Evolutionary conservation across 2,329 filamentous ascomycete genomes (phyloP), one percentile per base, ranked within the genome.

Genomic region (Penicillium sp.): DNA sequence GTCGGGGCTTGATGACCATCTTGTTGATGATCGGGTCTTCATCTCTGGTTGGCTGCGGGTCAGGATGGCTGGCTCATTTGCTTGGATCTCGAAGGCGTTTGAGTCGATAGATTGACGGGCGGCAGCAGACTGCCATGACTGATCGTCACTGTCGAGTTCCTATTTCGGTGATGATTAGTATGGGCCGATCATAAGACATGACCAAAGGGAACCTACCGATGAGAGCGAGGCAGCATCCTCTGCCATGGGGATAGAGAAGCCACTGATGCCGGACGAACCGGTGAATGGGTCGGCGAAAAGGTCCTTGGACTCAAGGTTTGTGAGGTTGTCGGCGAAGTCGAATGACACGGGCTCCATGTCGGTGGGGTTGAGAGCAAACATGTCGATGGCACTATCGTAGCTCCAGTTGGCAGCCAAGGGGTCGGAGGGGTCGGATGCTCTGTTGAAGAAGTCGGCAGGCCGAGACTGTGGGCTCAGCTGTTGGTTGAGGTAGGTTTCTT

Each of bases 71-170:
- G 50, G 8, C 42, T 44, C 50, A 11, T 29, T 44, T 27, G 47
- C 22, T 2, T 49, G 32, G 18, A 44, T 24, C 34, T 61, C 57
- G 31, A 57, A 54, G 16, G 43, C 42, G 43, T 49, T 49, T n/a
- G 61, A 52, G 45, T 64, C 59, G 39, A 59, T 47, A 1, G 67
- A 64, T 21, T 57, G 56, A 31, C 61, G 59, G 38, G 57, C 56
- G 32, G 61, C 63, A 11, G 61, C 62, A 1, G 67, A 64, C 2
- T 60, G 65, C 68, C 67, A 71, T 4, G 66, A 60, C 43, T 70
- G 70, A 50, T 72, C 70, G 39, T 72, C 70, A 55, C 70, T 72
- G 56, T 72, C 69, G 11, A 67, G 57, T 7, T 71, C 70, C 70
- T 70, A 36, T 29, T 47, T 9, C 5, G n/a, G 11, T 38, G 24